These are phyloP conservation scores for Carex arenaria DNA, from an alignment of 202 grass and related monocot species.

Conservation along the genomic window DNA sequence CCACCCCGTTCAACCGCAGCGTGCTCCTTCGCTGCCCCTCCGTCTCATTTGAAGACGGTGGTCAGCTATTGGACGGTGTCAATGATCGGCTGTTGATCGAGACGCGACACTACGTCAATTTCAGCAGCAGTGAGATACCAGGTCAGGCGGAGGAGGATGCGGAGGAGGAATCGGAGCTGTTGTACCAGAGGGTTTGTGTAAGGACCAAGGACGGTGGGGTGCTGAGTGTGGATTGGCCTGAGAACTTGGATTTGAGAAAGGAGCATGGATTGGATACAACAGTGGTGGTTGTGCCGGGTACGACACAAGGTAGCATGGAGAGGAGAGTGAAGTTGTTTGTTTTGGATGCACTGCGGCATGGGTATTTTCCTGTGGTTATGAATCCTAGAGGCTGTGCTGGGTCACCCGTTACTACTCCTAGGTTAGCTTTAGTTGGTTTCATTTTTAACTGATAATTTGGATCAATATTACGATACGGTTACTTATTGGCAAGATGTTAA, in stretches of 20 bases:
- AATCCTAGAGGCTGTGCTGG: constrained; percentile 84
- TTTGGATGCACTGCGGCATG: constrained; percentile 57
- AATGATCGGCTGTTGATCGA: constrained; percentile 61
- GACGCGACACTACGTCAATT: constrained; percentile 77
- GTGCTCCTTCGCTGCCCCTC: constrained; percentile 90
- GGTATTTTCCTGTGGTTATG: constrained; percentile 87
- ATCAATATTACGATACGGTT: neutral
- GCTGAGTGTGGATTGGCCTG: constrained; percentile 83
- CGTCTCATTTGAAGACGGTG: constrained; percentile 76
- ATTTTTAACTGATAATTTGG: neutral
- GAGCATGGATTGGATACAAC: constrained; percentile 82
- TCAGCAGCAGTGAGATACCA: constrained; percentile 49
- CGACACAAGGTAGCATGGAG: constrained; percentile 64
- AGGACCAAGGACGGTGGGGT: constrained; percentile 67
- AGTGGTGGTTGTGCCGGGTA: constrained; percentile 63
- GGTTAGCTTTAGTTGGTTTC: constrained; percentile 35
- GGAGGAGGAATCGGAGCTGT: constrained; percentile 3
- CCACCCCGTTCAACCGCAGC: constrained; percentile 83
- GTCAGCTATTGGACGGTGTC: constrained; percentile 61
- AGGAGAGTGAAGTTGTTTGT: constrained; percentile 50
- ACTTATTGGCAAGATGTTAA: neutral
- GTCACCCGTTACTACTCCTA: constrained; percentile 73
- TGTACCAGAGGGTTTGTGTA: constrained; percentile 77
- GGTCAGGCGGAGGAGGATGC: neutral
- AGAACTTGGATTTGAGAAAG: constrained; percentile 58